Conservation (phyloP, 2,329 filamentous ascomycete species). For the Penicillium sp. region DNA sequence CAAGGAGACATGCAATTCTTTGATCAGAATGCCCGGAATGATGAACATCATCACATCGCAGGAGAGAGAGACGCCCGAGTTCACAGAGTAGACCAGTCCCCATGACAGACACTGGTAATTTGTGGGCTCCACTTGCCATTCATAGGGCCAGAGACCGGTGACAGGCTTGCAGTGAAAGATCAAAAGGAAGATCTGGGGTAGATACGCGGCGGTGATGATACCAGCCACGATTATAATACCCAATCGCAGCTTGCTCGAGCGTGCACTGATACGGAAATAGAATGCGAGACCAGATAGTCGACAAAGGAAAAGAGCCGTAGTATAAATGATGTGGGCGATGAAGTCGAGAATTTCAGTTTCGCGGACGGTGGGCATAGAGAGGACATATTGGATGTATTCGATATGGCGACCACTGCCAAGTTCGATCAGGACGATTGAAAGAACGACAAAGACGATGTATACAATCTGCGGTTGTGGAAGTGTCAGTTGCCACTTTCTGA, state of each 20-base stretch:
- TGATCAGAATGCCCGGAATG: slow-evolving; percentile 53
- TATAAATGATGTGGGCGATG: slow-evolving; percentile 55
- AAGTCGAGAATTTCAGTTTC: slow-evolving; percentile 53
- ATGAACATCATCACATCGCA: slow-evolving; percentile 55
- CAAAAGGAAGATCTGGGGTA: slow-evolving; percentile 54
- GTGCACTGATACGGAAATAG: slow-evolving; percentile 50
- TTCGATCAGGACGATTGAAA: slow-evolving; percentile 49
- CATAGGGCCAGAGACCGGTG: slow-evolving; percentile 56
- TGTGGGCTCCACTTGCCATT: slow-evolving; percentile 45
- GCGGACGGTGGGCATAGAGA: slow-evolving; percentile 45
- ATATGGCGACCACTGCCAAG: slow-evolving; percentile 49
- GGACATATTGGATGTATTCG: slow-evolving; percentile 47
- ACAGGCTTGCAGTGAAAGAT: slow-evolving; percentile 56
- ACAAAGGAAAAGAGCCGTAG: slow-evolving; percentile 52
- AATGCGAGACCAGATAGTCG: slow-evolving; percentile 56
- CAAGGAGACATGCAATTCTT: slow-evolving; percentile 47
- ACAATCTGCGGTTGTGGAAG: slow-evolving; percentile 21
- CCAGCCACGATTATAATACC: slow-evolving; percentile 32
- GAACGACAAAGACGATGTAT: slow-evolving; percentile 47
- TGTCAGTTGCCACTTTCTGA: slow-evolving; percentile 1
- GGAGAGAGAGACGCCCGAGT: slow-evolving; percentile 52
- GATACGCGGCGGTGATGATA: slow-evolving; percentile 44
- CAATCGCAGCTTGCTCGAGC: slow-evolving; percentile 28
- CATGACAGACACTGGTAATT: slow-evolving; percentile 52
- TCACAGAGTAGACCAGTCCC: slow-evolving; percentile 56